Evolutionary conservation across 495 filamentous ascomycete genomes (phyloP), one percentile per base, ranked within the genome.

Genomic region (Penicillium coprophilum): DNA sequence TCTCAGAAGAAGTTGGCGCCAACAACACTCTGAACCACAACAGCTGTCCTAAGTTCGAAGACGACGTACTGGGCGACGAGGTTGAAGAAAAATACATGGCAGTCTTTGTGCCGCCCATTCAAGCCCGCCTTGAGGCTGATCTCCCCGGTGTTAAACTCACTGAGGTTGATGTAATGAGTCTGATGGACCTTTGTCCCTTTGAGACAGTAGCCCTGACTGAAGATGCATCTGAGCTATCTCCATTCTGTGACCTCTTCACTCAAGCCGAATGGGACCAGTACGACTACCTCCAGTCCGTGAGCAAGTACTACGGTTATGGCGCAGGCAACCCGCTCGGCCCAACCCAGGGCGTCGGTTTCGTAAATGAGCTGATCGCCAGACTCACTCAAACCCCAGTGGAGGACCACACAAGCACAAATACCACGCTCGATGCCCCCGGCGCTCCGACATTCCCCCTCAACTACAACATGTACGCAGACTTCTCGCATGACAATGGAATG

Each of bases 161-260:
- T 1, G 57, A 68, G 8, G 40, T 68, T n/a, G 81, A 91, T 11
- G 79, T 84, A 7, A 76, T 89, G 59, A 75, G 75, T 27, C 67
- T 96, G 15, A 93, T 96, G 89, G 91, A 95, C 63, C 72, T 96
- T 36, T 96, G 91, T 66, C 82, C 91, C 0, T 96, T 91, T 66
- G 79, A 86, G 55, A 91, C 89, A 0, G 82, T 95, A 7, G 82
- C 87, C 71, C 13, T 57, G 32, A 62, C 72, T 27, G 31, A 74
- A 58, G 56, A 72, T 23, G 62, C 58, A 23, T 59, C 58, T 53
- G 43, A 61, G 0, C 31, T 77, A 8, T 90, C 88, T 0, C 71
- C 71, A 1, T 93, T 95, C 74, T 96, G 91, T 63, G 50, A 57
- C 12, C 76, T 95, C 24, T 95, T 95, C 74, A 85, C 77, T 0